Evolutionary conservation across 805 yeast species (phyloP).

Genomic region (Torulaspora quercuum): DNA sequence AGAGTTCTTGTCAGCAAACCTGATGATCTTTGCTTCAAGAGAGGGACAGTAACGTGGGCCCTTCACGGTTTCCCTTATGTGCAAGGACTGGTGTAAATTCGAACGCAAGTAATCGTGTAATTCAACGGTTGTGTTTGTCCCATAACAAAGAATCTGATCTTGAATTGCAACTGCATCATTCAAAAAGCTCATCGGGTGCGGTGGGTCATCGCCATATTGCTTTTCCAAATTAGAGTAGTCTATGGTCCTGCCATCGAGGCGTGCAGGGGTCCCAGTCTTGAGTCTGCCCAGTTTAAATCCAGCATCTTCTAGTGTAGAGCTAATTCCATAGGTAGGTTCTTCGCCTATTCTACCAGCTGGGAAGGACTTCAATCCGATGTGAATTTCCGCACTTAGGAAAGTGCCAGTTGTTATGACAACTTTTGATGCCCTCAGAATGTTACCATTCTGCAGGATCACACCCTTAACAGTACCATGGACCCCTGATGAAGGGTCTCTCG

Average conservation of each 20-base stretch:
- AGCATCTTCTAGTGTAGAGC: constrained; percentile 67
- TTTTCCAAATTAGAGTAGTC: constrained; percentile 58
- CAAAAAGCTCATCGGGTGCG: constrained; percentile 85
- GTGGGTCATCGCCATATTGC: constrained; percentile 80
- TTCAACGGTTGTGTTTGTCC: constrained; percentile 71
- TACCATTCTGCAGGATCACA: constrained; percentile 66
- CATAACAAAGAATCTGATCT: constrained; percentile 64
- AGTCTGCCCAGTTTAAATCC: constrained; percentile 85
- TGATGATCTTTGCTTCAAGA: constrained; percentile 79
- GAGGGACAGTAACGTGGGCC: constrained; percentile 99
- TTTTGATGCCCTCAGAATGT: constrained; percentile 52
- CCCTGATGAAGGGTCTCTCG: constrained; percentile 14
- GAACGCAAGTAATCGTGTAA: constrained; percentile 65
- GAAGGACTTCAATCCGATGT: constrained; percentile 71
- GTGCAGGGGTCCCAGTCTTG: constrained; percentile 97
- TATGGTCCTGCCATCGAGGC: constrained; percentile 70
- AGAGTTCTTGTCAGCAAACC: constrained; percentile 68
- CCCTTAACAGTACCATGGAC: constrained; percentile 56
- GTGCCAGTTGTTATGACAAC: constrained; percentile 96
- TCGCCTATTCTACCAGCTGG: constrained; percentile 97
- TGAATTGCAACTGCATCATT: constrained; percentile 63
- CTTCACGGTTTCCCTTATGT: constrained; percentile 86
- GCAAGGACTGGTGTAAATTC: constrained; percentile 80
- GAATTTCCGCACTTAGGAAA: constrained; percentile 90
- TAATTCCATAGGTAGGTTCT: constrained; percentile 83